Evolutionary conservation across 805 yeast species (phyloP).

Genomic region (Saturnispora saitoi): DNA sequence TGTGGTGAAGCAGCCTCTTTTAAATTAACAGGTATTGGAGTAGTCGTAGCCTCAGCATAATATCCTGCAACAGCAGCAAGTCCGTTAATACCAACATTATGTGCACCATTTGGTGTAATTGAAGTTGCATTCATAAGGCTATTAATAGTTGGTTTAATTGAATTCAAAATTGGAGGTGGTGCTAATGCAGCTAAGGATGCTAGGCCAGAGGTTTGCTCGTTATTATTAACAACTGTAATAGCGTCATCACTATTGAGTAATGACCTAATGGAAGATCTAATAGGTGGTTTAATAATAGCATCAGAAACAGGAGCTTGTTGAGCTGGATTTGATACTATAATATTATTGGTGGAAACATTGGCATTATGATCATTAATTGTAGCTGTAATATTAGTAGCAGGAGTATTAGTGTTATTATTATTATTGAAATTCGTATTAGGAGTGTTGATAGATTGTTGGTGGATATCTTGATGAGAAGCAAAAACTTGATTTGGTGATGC

Average conservation of each 20-base stretch:
- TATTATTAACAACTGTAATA: not conserved
- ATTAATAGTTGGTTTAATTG: not conserved
- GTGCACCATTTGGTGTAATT: not conserved
- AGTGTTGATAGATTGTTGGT: not conserved
- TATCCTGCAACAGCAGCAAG: slow-evolving; percentile 8
- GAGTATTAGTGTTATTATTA: not conserved
- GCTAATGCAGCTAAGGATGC: not conserved
- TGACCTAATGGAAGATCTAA: slow-evolving; percentile 3
- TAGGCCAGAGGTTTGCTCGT: not conserved
- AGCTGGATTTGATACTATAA: not conserved
- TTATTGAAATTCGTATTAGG: not conserved
- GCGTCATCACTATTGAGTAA: slow-evolving; percentile 7
- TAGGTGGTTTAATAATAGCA: slow-evolving; percentile 2
- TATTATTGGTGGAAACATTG: not conserved
- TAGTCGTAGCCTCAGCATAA: not conserved
- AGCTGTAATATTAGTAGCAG: not conserved
- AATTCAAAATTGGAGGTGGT: not conserved
- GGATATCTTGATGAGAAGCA: not conserved
- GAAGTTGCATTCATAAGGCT: not conserved
- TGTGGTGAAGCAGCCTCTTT: not conserved
- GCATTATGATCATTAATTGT: not conserved
- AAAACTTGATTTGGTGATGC: not conserved
- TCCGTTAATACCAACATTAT: slow-evolving; percentile 3
- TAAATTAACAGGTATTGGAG: not conserved
- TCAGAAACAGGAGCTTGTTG: not conserved